Base-by-base conservation (phyloP, 208 protist genomes). In the Acanthamoeba culbertsoni region DNA sequence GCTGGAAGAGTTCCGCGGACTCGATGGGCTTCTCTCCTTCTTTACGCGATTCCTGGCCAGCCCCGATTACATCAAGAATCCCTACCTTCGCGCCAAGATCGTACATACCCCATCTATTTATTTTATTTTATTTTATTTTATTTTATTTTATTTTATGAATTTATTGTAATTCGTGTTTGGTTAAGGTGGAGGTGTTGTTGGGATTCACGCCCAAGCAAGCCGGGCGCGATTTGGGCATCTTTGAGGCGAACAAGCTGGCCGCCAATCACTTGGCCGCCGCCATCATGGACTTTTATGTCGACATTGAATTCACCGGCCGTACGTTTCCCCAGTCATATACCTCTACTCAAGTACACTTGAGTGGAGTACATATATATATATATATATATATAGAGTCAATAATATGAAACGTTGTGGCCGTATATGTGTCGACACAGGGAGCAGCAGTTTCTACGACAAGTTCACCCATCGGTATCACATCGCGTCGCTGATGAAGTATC, bases 401-500 rank as follows among this genome's bases (percentile, higher is more conserved):
- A 7, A n/a, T 28, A 7, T n/a, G 4, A 14, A 31, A n/a, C 28
- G 53, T 6, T 23, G 4, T 5, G 20, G 53, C 4, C 28, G 28
- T 35, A 35, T 1, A 43, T 20, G n/a, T 51, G 77, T 26, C 18
- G 28, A 45, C 71, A 65, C 31, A 91, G 89, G 88, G 40, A 73
- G 92, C 35, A 94, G 95, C 90, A 94, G 94, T 33, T 96, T 96
- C 26, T 95, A 94, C 62, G 92, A 94, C 48, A 96, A 96, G 82
- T 96, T 95, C 45, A 91, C 57, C 6, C 79, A 88, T 62, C 79
- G 95, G 42, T 93, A 95, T 35, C 43, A 95, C 40, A 89, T 84
- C 35, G 75, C 86, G 1, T 40, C 40, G 33, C 82, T 96, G 37
- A 8, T 96, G 6, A 96, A 94, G 51, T 94, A 95, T 8, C 55